Percentiles rank a stretch among this genome's conserved stretches.
These are phyloP conservation scores for Vigna nakashimae DNA, from an alignment of 306 rosid genomes.

Conservation along the genomic window DNA sequence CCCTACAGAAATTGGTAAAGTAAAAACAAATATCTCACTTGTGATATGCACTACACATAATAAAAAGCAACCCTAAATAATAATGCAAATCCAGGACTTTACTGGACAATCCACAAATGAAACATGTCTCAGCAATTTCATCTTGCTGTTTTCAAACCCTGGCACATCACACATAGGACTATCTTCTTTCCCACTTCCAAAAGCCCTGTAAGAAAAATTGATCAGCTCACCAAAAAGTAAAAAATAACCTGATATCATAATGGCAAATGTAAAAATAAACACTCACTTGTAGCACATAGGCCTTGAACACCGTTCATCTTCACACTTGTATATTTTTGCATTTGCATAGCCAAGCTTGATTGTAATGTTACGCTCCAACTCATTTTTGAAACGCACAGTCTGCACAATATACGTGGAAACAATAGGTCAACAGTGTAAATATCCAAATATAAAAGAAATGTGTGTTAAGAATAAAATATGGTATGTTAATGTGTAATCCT, in stretches of 20 bases:
- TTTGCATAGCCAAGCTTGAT: constrained; percentile 97
- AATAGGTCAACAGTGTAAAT: constrained; percentile 14
- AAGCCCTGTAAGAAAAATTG: constrained; percentile 62
- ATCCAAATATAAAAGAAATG: background rate
- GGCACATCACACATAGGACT: constrained; percentile 83
- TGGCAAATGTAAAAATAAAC: constrained; percentile 21
- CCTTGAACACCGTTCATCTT: constrained; percentile 93
- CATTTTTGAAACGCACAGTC: constrained; percentile 97
- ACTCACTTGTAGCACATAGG: constrained; percentile 95
- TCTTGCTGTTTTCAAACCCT: constrained; percentile 85
- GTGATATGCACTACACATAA: background rate
- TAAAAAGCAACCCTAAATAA: background rate
- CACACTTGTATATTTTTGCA: constrained; percentile 93
- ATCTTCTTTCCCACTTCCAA: constrained; percentile 99
- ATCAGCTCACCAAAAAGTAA: constrained; percentile 32
- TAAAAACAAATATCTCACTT: constrained; percentile 7
- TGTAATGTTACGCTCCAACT: constrained; percentile 94
- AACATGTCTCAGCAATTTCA: constrained; percentile 91
- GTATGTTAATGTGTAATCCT: background rate
- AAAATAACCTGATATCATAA: constrained; percentile 28
- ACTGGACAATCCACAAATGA: constrained; percentile 98
- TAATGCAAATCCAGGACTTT: constrained; percentile 22
- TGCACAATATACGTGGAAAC: constrained; percentile 45
- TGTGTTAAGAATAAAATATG: constrained; percentile 5
- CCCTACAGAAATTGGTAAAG: constrained; percentile 58